Percentiles rank a stretch among this genome's conserved stretches.
Conservation (phyloP, 305 asterid genomes). For the Solanum hybrid region DNA sequence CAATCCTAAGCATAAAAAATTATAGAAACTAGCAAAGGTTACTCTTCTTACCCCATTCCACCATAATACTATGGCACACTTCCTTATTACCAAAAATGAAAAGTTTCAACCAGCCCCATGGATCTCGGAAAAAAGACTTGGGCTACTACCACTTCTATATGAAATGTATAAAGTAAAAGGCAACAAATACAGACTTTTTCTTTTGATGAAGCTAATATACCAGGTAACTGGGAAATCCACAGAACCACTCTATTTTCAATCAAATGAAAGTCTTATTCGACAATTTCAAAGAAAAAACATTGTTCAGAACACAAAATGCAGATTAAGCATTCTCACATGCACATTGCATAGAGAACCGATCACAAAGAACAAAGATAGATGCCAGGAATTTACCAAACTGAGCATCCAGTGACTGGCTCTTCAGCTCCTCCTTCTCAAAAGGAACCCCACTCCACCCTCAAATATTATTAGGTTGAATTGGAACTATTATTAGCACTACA, state of each 20-base stretch:
- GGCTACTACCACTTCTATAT: not conserved
- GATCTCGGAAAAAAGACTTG: not conserved
- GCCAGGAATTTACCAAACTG: not conserved
- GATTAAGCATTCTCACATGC: not conserved
- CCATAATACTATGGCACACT: not conserved
- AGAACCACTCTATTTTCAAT: not conserved
- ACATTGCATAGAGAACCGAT: not conserved
- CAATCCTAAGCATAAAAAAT: not conserved
- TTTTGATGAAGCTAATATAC: not conserved
- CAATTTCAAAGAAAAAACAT: not conserved
- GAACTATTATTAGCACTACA: not conserved
- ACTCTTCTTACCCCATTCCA: not conserved
- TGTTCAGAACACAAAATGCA: not conserved
- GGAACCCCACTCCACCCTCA: not conserved
- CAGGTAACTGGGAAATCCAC: not conserved
- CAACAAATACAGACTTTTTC: not conserved
- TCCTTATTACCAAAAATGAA: not conserved
- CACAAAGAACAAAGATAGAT: not conserved
- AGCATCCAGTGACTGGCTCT: not conserved
- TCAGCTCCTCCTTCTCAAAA: not conserved
- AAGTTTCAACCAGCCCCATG: not conserved
- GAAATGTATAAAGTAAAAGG: not conserved
- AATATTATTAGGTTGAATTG: not conserved
- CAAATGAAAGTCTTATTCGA: not conserved
- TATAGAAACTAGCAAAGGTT: not conserved